Evolutionary conservation across 1,284 basidiomycete genomes (phyloP), one percentile per base, ranked within the genome.

Genomic region (Pseudomicrostroma phylloplanum): DNA sequence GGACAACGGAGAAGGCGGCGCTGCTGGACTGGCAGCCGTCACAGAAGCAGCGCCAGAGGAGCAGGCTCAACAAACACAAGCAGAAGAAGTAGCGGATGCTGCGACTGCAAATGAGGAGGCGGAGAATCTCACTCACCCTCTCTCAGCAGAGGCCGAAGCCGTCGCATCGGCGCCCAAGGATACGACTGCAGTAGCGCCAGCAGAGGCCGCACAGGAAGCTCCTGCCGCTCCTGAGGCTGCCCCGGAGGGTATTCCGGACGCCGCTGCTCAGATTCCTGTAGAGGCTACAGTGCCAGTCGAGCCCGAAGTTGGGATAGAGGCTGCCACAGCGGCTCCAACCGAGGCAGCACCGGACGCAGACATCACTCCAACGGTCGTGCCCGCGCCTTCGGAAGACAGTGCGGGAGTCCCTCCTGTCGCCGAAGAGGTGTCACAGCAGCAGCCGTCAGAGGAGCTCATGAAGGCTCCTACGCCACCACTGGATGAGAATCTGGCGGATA

Each of bases 381-480:
- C 51, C 13, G 15, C 6, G 6, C 15, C 51, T 25, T 19, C 21
- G n/a, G 51, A 54, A 54, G 51, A 6, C 3, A 54, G 51, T 36
- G 30, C 30, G 30, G 30, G 30, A 36, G 30, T 36, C 9, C 30
- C 30, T 36, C 30, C 30, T 3, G 30, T 36, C 30, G 30, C 30
- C 30, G 30, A 36, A 36, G 30, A 36, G 30, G 30, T 36, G 3
- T 36, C 30, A 9, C 30, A 36, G 30, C 30, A 15, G 51, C 51
- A 54, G 51, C n/a, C 51, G 51, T 23, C n/a, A 25, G 25, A 23
- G 51, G 17, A 15, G 21, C 4, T 15, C 51, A 54, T 54, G 51
- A 54, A 54, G 51, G 51, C 51, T 54, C 21, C 51, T 25, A 54
- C 51, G 21, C 51, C 51, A 25, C 25, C 51, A 13, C n/a, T 23